A percentile compares a stretch with the other conserved stretches of the same genome.
Conservation (phyloP, 1,284 basidiomycete genomes). For the Naganishia albida region DNA sequence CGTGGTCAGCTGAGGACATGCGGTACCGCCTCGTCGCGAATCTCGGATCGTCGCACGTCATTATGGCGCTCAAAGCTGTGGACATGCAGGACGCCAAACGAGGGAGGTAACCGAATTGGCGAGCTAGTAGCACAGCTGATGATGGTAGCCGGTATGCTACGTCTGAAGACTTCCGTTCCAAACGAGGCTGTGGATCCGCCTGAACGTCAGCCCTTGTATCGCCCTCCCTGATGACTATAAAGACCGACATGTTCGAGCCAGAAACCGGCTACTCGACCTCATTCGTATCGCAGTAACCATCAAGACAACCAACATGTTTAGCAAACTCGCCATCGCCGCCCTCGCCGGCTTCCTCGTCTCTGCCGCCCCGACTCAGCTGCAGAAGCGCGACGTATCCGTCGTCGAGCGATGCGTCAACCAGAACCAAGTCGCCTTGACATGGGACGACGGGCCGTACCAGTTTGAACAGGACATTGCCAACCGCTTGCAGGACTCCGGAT, state of each 20-base stretch:
- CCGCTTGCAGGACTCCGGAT: constrained; percentile 49
- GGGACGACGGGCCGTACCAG: constrained; percentile 60
- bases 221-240: neutral
- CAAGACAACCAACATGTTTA: constrained; percentile 13
- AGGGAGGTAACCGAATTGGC: too few species aligned
- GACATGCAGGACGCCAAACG: too few species aligned
- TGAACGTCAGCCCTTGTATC: neutral
- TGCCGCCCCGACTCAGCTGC: constrained; percentile 15
- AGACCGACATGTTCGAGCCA: neutral
- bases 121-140: too few species aligned
- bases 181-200: neutral
- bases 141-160: too few species aligned
- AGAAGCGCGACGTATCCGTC: constrained; percentile 11
- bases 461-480: constrained; percentile 56
- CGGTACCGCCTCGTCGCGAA: too few species aligned
- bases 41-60: too few species aligned
- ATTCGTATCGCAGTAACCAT: neutral
- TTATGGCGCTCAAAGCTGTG: too few species aligned
- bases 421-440: constrained; percentile 56
- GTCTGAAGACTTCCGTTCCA: too few species aligned
- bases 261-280: neutral
- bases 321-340: constrained; percentile 14
- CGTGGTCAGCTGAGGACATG: too few species aligned
- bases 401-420: constrained; percentile 1
- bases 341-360: constrained; percentile 5